Base-by-base conservation (phyloP, 1,284 basidiomycete species). In the Trichosporon sp. region DNA sequence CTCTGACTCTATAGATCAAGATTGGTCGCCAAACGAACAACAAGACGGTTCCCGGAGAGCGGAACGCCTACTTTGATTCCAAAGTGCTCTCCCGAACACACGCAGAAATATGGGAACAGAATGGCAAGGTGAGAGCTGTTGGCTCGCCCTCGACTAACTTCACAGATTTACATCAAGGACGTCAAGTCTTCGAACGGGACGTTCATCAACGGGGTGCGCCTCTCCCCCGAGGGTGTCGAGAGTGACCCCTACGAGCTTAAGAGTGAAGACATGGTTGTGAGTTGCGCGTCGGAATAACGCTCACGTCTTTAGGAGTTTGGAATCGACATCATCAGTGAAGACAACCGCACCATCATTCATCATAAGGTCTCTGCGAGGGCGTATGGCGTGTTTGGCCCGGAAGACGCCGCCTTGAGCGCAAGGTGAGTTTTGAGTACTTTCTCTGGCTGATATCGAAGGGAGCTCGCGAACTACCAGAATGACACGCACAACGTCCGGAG, bases 121-220 rank as follows among this genome's bases (percentile, higher is more conserved):
- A 86, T 69, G 89, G 89, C 70, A 96, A 95, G 88, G 94, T 93
- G 65, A 63, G 86, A 4, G 16, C 38, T 26, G 10, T 14, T 11
- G 31, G 12, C 8, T 16, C 26, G 26, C 26, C 26, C 26, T 26
- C 26, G 14, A 46, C 65, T 71, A 31, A 69, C 66, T 10, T 37
- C 1, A 21, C 74, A 96, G 93, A 96, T 98, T 83, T 97, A 87
- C 86, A 98, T 99, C 88, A 97, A 94, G 84, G 97, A 99, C 83
- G 93, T 98, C 80, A 97, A 97, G 86, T 96, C 93, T 72, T 96
- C 94, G 0, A 99, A 99, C 77, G 96, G 96, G 4, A 99, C 97
- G 6, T 99, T 99, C 81, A 96, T 99, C 84, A 98, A 99, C 77
- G 91, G 93, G 69, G 94, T 97, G 75, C 88, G 96, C 63, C 89